Evolutionary conservation across 352 stramenopile species (phyloP), one percentile per base, ranked within the genome.

Genomic region (Phytopythium ostracodes): DNA sequence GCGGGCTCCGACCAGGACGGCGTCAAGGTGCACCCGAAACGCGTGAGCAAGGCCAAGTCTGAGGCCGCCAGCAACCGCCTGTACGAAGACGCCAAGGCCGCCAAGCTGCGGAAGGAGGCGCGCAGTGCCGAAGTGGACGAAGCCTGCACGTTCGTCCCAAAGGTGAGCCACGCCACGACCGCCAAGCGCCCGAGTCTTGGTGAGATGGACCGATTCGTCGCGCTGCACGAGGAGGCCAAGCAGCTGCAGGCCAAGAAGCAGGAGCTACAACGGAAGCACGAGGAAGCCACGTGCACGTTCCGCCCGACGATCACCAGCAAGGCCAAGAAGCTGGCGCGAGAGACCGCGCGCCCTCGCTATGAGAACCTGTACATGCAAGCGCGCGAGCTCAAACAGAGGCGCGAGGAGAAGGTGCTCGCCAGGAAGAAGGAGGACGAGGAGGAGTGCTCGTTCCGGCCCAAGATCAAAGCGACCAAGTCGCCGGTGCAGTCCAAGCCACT

Each of bases 341-440:
- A 70, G 20, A 73, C 56, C 4, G 59, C 66, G 11, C 73, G 69
- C 4, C 73, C 79, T 24, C 74, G 83, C 49, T 91, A 84, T 52
- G 85, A 94, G 67, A 90, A 91, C 43, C 53, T 94, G 0, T 94
- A 94, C 59, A 77, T 79, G 31, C 66, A 92, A 2, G 81, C 81
- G 12, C 67, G 83, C 35, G 73, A 88, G 53, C 71, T 92, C 11
- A 79, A 89, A 54, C 70, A 75, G 25, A 92, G 90, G 43, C 71
- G 84, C 12, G 81, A 91, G 38, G 78, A 86, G 38, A 92, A 90
- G 59, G 75, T 84, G 9, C 64, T 78, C 14, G 81, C 88, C 51
- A 73, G 67, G 42, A 71, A 84, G 18, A 78, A 81, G 46, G 76
- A 77, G 9, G 75, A 71, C 0, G 75, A 84, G 27, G 83, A 88